A percentile compares a stretch with the other conserved stretches of the same genome.
Evolutionary conservation across 148 eudicot genomes (phyloP).

Genomic region (Cornus suecica): DNA sequence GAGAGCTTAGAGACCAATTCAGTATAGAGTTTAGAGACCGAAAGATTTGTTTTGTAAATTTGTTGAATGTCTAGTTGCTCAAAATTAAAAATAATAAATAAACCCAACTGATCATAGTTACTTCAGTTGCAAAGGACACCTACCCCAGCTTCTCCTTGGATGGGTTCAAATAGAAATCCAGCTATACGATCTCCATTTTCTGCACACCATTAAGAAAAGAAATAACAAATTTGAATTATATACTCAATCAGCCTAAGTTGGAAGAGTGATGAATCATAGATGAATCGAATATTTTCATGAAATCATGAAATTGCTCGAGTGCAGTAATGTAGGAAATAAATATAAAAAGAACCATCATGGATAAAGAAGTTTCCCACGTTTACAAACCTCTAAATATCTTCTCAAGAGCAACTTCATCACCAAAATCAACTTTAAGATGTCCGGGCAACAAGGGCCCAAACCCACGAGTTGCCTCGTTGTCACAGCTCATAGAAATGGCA

Average conservation of each 20-base stretch:
- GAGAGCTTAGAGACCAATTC: not conserved
- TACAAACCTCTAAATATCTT: slow-evolving; percentile 73
- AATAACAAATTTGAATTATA: slow-evolving; percentile 8
- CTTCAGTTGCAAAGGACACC: slow-evolving; percentile 15
- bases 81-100: slow-evolving; percentile 5
- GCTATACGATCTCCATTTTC: slow-evolving; percentile 87
- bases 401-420: slow-evolving; percentile 77
- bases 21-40: not conserved
- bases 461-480: slow-evolving; percentile 93
- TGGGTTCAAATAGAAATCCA: slow-evolving; percentile 96
- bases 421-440: slow-evolving; percentile 89
- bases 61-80: not conserved
- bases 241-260: not conserved
- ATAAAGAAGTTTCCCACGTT: not conserved
- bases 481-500: slow-evolving; percentile 97
- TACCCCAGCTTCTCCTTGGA: slow-evolving; percentile 99
- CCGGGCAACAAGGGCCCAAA: slow-evolving; percentile 93
- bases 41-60: not conserved
- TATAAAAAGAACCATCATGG: not conserved
- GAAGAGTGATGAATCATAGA: not conserved
- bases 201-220: slow-evolving; percentile 28
- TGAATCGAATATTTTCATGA: not conserved
- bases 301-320: not conserved
- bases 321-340: not conserved
- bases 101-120: not conserved